These are phyloP conservation scores for Carex arenaria DNA, from an alignment of 202 grass and related monocot genomes.

Conservation along the genomic window DNA sequence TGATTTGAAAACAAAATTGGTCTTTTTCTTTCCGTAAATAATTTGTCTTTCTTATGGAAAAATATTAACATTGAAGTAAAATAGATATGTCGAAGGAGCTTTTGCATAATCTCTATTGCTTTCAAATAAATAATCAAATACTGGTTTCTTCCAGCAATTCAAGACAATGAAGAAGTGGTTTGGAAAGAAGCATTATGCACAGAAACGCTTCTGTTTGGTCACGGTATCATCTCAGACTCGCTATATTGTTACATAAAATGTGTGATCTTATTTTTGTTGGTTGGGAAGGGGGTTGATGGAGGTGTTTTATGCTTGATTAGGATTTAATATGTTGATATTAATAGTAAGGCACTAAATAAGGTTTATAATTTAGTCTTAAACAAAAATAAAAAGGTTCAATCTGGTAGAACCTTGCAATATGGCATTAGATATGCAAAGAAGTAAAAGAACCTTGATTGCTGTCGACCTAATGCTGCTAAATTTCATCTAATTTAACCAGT, in stretches of 20 bases:
- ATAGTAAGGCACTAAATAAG: not conserved
- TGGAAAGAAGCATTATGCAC: conserved; percentile 1
- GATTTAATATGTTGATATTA: not conserved
- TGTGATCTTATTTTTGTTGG: not conserved
- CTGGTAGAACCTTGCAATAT: not conserved
- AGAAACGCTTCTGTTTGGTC: conserved; percentile 13
- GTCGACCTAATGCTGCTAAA: not conserved
- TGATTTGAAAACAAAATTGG: not conserved
- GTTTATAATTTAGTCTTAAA: not conserved
- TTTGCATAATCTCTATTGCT: not conserved
- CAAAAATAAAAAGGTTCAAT: not conserved
- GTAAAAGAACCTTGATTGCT: not conserved
- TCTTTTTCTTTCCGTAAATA: not conserved
- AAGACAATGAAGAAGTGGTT: conserved; percentile 19
- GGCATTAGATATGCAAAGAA: not conserved
- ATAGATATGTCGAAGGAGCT: not conserved
- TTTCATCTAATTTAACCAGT: not conserved
- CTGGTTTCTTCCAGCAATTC: conserved; percentile 5
- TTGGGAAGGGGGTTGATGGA: not conserved
- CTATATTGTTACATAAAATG: not conserved
- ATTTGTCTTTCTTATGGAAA: not conserved
- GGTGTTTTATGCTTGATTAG: not conserved
- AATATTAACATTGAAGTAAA: not conserved
- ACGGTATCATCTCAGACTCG: conserved; percentile 12
- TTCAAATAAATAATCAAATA: not conserved